Conservation (phyloP, 2,329 filamentous ascomycete species). For the Claviceps arundinis region DNA sequence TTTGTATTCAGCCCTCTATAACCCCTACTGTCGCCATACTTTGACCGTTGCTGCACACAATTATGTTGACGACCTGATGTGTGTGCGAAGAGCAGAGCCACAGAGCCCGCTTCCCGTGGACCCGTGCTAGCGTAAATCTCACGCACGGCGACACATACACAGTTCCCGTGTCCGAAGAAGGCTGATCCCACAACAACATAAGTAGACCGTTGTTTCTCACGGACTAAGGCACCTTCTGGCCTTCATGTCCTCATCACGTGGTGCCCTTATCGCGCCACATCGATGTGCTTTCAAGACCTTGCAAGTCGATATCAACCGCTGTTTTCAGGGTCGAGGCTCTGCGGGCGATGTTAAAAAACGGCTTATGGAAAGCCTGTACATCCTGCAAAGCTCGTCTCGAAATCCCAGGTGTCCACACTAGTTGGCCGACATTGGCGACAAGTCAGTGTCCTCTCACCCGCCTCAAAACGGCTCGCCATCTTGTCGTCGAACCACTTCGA, state of each 20-base stretch:
- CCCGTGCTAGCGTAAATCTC: background rate
- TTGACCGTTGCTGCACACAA: background rate
- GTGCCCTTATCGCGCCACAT: background rate
- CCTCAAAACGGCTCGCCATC: background rate
- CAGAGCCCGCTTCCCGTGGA: background rate
- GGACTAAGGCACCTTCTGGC: background rate
- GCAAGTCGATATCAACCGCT: conserved; percentile 2
- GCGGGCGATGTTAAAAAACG: background rate
- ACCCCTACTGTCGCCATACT: background rate
- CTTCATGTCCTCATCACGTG: background rate
- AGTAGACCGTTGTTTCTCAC: background rate
- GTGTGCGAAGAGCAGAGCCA: background rate
- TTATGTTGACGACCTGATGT: background rate
- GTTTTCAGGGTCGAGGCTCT: background rate
- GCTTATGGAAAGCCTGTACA: background rate
- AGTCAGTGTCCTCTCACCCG: conserved; percentile 1
- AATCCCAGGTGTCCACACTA: background rate
- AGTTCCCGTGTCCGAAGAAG: too few species aligned
- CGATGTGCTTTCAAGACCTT: background rate
- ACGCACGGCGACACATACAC: too few species aligned
- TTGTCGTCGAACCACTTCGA: conserved; percentile 4
- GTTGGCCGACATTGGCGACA: background rate
- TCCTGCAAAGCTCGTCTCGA: background rate
- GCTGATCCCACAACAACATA: too few species aligned
- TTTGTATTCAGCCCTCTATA: too few species aligned